phyloP scores from a whole-genome alignment of 306 rosid species.

The Gastrolobium villosum region DNA sequence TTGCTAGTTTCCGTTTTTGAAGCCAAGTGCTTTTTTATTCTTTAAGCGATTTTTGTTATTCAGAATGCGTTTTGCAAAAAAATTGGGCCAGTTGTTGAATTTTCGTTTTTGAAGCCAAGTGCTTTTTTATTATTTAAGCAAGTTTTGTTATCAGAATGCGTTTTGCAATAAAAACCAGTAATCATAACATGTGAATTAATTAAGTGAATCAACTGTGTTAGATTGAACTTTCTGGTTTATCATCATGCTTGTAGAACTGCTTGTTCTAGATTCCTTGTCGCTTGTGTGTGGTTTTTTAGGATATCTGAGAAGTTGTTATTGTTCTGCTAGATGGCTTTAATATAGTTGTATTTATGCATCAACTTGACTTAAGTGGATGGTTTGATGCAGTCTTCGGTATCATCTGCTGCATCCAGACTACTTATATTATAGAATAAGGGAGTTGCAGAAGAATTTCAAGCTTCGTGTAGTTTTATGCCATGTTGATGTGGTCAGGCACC shows the following conservation, averaged over 20 bases:
- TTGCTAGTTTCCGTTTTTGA: slow-evolving; percentile 19
- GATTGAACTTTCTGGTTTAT: slow-evolving; percentile 8
- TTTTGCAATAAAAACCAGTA: neutral
- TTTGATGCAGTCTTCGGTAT: slow-evolving; percentile 91
- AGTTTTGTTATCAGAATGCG: slow-evolving; percentile 6
- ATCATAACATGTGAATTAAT: neutral
- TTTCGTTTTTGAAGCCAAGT: neutral
- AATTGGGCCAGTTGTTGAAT: slow-evolving; percentile 5
- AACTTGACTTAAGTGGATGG: slow-evolving; percentile 39
- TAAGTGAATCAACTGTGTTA: slow-evolving; percentile 3
- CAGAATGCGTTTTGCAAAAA: slow-evolving; percentile 9
- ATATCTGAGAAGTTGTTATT: slow-evolving; percentile 3
- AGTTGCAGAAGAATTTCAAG: slow-evolving; percentile 92
- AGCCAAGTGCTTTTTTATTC: slow-evolving; percentile 4
- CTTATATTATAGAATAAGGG: slow-evolving; percentile 88
- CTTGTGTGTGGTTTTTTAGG: neutral
- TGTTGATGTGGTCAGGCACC: slow-evolving; percentile 85
- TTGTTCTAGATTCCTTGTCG: slow-evolving; percentile 28
- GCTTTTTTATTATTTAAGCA: neutral
- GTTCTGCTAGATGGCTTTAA: slow-evolving; percentile 32
- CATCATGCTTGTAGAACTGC: slow-evolving; percentile 6
- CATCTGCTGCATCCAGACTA: slow-evolving; percentile 97
- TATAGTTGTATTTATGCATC: slow-evolving; percentile 21
- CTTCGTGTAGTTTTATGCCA: slow-evolving; percentile 91
- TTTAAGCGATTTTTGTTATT: neutral